Evolutionary conservation across 768 basidiomycete genomes (phyloP), one percentile per base, ranked within the genome.

Genomic region (Pulveroboletus frians): DNA sequence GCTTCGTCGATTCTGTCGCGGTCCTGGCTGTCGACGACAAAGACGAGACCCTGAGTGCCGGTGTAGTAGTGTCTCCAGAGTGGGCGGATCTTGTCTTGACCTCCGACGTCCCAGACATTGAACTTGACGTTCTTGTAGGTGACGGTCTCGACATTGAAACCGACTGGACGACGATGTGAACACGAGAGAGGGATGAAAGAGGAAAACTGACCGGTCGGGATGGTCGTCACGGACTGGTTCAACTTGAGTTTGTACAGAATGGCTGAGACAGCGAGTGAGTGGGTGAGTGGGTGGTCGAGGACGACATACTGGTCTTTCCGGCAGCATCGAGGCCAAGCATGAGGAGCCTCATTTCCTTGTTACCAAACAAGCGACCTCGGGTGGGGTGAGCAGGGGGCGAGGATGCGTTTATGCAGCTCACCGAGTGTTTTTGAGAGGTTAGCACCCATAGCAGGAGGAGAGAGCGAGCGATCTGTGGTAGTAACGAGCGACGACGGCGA

Each of bases 61-160:
- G 95, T 97, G 74, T 97, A 98, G 71, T 98, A 98, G 71, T 98
- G 95, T 72, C 95, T 80, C 95, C 95, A 98, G 36, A 98, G 76
- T 21, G 95, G 95, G 43, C 95, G 80, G 64, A 98, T 98, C 79
- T 98, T 98, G 76, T 98, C 95, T 73, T 98, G 95, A n/a, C 95
- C 95, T 61, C 95, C 95, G 35, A 98, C 95, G 65, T 96, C 92
- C 92, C 92, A 89, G 7, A 90, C 86, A 57, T 91, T 92, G 75
- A 92, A 92, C 67, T 90, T 90, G 64, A 92, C 93, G 54, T 98
- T 97, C 79, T 96, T 96, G 74, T 98, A 98, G 40, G 93, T 96
- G 46, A 98, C 95, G 4, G 95, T 98, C 72, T 98, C 95, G 52
- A 98, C 95, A 63, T 98, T 98, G 81, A 98, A 98, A 20, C 95